A percentile compares a stretch with the other conserved stretches of the same genome.
Evolutionary conservation across 2,329 filamentous ascomycete species (phyloP).

Genomic region (Madurella fahalii): DNA sequence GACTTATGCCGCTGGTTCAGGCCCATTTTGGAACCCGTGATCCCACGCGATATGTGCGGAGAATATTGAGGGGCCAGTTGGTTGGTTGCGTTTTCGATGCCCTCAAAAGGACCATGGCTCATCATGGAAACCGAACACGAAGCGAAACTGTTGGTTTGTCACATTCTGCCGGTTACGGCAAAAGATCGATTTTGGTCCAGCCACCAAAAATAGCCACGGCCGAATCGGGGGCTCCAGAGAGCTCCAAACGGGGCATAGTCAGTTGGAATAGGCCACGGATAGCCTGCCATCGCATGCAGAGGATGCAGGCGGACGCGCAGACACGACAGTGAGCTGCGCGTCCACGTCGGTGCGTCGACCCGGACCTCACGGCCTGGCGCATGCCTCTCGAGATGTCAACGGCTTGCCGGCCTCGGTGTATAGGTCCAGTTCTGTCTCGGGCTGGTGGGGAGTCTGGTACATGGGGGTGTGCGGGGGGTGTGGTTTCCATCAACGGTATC

Average conservation of each 20-base stretch:
- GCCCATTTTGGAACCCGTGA: no score
- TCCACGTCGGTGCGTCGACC: neutral
- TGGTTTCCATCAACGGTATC: neutral
- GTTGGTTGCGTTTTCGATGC: neutral
- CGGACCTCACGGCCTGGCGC: no score
- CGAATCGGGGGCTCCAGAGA: constrained; percentile 3
- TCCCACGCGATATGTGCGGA: no score
- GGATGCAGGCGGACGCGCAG: neutral
- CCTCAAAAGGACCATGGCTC: neutral
- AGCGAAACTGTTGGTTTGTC: neutral
- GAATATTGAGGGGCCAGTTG: no score
- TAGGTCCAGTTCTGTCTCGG: no score
- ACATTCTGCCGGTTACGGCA: constrained; percentile 22
- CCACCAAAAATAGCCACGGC: constrained; percentile 17
- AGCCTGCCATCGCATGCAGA: constrained; percentile 3
- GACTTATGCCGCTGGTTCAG: no score
- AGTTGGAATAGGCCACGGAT: constrained; percentile 9
- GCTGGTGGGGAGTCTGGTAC: no score
- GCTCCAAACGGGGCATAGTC: neutral
- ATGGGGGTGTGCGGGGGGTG: no score
- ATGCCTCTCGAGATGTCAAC: no score
- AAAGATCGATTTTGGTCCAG: constrained; percentile 1
- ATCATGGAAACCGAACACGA: neutral
- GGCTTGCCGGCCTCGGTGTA: no score
- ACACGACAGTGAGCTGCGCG: no score